Conservation (phyloP, 495 filamentous ascomycete species). For the Haplographium delicatum region DNA sequence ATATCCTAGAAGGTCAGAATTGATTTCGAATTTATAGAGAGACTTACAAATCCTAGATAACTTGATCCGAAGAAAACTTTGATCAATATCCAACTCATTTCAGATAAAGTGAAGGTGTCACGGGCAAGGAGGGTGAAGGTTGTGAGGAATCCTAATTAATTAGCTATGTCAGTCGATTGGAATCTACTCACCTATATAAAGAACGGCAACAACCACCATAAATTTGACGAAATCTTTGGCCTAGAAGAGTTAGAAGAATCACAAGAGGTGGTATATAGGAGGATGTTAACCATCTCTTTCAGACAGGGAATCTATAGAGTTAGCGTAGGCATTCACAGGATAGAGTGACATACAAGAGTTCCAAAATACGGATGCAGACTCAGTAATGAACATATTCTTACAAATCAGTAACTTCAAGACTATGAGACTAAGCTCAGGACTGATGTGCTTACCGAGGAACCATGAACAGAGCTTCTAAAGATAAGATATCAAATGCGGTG, state of each 20-base stretch:
- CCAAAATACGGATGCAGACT: slow-evolving; percentile 91
- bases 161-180: slow-evolving; percentile 10
- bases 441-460: no score
- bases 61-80: slow-evolving; percentile 77
- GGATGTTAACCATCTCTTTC: slow-evolving; percentile 24
- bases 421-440: no score
- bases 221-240: slow-evolving; percentile 91
- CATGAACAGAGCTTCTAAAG: slow-evolving; percentile 83
- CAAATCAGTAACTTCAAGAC: no score
- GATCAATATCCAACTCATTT: slow-evolving; percentile 84
- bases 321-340: no score
- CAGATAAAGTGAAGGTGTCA: slow-evolving; percentile 60
- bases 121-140: slow-evolving; percentile 87
- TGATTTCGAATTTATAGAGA: no score
- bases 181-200: no score
- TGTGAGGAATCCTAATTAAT: slow-evolving; percentile 63
- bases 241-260: no score
- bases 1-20: not conserved
- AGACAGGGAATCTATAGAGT: slow-evolving; percentile 29
- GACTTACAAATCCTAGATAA: slow-evolving; percentile 75
- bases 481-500: slow-evolving; percentile 79
- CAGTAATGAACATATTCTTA: slow-evolving; percentile 78
- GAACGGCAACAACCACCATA: slow-evolving; percentile 75
- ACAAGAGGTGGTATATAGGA: no score
- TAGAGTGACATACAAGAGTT: slow-evolving; percentile 36